Evolutionary conservation across 176 grass and related monocot genomes (phyloP), one percentile per base, ranked within the genome.

Genomic region (Cocos nucifera): DNA sequence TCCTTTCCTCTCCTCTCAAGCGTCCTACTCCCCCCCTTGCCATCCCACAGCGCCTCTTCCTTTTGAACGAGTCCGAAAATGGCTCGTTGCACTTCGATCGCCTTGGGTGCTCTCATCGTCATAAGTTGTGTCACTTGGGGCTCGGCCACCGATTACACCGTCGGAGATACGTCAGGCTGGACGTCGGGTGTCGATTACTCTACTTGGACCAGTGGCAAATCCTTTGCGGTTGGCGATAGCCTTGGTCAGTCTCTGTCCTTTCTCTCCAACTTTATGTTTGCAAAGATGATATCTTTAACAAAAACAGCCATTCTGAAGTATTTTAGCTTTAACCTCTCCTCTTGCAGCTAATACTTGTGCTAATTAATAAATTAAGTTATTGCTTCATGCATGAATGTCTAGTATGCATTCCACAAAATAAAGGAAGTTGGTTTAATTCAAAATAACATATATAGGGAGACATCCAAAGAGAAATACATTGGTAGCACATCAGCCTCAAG

Each of bases 121-220:
- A 75, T 65, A 62, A 71, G 64, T 75, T 73, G 71, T 66, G 77
- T 51, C 50, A 20, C 78, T 19, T 54, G 30, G 30, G 74, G 48
- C 15, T 69, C 57, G 21, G 85, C 85, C n/a, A 73, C 78, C 6
- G 71, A 68, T 70, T 88, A 89, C 75, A 89, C 81, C 53, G 81
- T 95, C 55, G 89, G 89, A 21, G 89, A 80, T 61, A 17, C 81
- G 30, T 82, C 78, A 25, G 89, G 89, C 50, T 95, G 89, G 89
- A 54, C 78, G 3, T 80, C 76, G 63, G 70, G 81, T 1, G 32
- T 35, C 14, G 89, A 89, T 27, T 95, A 95, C 78, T 58, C 75
- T 62, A 95, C 68, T 51, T 95, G 89, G 89, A 50, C 81, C 57
- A 82, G 65, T 51, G 75, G 52, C 63, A 95, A 95, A 77, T 59